phyloP scores from a whole-genome alignment of 2,329 filamentous ascomycete genomes.

The Fusarium odoratissimum region DNA sequence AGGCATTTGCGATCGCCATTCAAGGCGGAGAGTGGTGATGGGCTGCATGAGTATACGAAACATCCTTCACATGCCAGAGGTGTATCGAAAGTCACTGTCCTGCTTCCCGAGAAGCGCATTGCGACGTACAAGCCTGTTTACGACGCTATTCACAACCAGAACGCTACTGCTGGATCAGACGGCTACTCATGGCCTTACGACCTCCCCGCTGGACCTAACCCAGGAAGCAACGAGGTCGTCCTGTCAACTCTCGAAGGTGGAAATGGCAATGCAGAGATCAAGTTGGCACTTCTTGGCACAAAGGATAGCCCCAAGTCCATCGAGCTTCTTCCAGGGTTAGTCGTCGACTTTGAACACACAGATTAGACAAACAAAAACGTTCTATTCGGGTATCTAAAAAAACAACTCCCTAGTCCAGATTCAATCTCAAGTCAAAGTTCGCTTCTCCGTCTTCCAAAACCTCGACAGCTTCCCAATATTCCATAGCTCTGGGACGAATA shows the following conservation, averaged over 20 bases:
- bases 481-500: not conserved
- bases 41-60: slow-evolving; percentile 39
- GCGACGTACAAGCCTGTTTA: slow-evolving; percentile 40
- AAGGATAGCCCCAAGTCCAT: slow-evolving; percentile 39
- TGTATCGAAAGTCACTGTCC: slow-evolving; percentile 57
- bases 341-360: slow-evolving; percentile 34
- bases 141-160: slow-evolving; percentile 43
- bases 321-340: slow-evolving; percentile 39
- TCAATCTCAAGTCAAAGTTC: no score
- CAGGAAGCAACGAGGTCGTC: slow-evolving; percentile 28
- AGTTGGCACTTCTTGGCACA: slow-evolving; percentile 39
- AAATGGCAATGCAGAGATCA: slow-evolving; percentile 24
- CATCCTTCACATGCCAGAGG: slow-evolving; percentile 66
- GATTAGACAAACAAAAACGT: not conserved
- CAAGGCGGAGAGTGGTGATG: slow-evolving; percentile 36
- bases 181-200: slow-evolving; percentile 35
- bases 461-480: not conserved
- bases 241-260: slow-evolving; percentile 14
- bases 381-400: not conserved
- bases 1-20: slow-evolving; percentile 66
- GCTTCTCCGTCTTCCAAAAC: not conserved
- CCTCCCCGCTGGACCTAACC: slow-evolving; percentile 23
- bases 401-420: not conserved
- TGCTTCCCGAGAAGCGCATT: slow-evolving; percentile 44
- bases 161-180: not conserved